Base-by-base conservation (phyloP, 2,329 filamentous ascomycete species). In the Penicillium sp. region DNA sequence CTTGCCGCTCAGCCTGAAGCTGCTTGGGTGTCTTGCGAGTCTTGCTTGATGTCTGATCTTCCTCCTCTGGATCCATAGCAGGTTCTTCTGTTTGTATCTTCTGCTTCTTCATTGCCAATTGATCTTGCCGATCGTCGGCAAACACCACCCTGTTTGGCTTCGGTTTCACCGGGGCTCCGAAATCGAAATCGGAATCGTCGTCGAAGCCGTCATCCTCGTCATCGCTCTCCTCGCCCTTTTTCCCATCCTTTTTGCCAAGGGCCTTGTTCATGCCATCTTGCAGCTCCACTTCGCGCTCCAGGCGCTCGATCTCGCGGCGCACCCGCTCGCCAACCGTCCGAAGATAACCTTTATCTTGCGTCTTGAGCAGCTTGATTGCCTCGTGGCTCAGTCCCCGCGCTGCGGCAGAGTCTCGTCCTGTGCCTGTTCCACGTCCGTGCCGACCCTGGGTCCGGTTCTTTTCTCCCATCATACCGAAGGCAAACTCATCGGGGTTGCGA, bases 401-500 rank as follows among this genome's bases (percentile, higher is more conserved):
- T 5, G 64, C 45, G 64, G 76, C 54, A 72, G 65, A 66, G 68
- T 76, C 64, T 75, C 77, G 32, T 75, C 74, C 44, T 7, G 73
- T 58, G 31, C 75, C 76, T 48, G 6, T 31, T 13, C 54, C 54
- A 27, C 60, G 53, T 51, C 63, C 63, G 62, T 82, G 77, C 53
- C 70, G 71, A 9, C 77, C 77, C 57, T 75, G 66, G 15, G 50
- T 65, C 31, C 57, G 73, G 23, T 77, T 79, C 46, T 70, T 71
- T 27, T 73, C 74, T 55, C 76, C 81, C 73, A 86, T 79, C 85
- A 87, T 87, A 5, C 79, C 82, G 71, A 86, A 87, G 42, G 81
- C 79, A 67, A 87, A 87, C 65, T 87, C 85, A 78, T 87, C 85
- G 16, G 84, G 83, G 61, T 87, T 86, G 37, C 82, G 78, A 55